Percentiles rank a stretch among this genome's conserved stretches.
Conservation (phyloP, 768 basidiomycete genomes). For the Auriscalpium microsporum region DNA sequence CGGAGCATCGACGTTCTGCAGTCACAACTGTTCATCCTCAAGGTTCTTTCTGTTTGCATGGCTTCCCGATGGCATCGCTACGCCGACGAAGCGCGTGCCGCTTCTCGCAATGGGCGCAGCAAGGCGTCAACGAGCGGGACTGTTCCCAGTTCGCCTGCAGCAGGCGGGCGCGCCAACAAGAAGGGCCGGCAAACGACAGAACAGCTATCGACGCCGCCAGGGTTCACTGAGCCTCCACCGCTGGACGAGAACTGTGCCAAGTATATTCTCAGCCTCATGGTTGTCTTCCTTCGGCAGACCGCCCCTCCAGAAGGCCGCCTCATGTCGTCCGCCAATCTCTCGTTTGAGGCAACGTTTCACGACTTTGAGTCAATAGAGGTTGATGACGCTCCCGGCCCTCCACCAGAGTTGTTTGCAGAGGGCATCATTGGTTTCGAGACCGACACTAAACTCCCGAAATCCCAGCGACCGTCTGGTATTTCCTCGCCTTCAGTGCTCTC, state of each 20-base stretch:
- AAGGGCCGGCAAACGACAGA: slow-evolving; percentile 35
- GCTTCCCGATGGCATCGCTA: slow-evolving; percentile 64
- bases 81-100: slow-evolving; percentile 31
- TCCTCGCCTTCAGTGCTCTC: slow-evolving; percentile 12
- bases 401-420: slow-evolving; percentile 11
- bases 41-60: slow-evolving; percentile 71
- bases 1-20: slow-evolving; percentile 67
- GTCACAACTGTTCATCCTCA: slow-evolving; percentile 79
- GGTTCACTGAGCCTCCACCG: slow-evolving; percentile 58
- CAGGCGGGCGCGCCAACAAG: slow-evolving; percentile 18
- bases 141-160: slow-evolving; percentile 25
- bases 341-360: slow-evolving; percentile 56
- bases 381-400: slow-evolving; percentile 18
- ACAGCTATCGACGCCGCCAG: slow-evolving; percentile 30
- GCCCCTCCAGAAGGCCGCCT: slow-evolving; percentile 44
- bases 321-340: slow-evolving; percentile 53
- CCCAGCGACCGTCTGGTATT: neutral
- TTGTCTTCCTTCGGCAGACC: slow-evolving; percentile 72
- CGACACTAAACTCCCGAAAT: neutral
- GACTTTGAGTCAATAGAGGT: slow-evolving; percentile 60
- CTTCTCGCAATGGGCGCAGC: slow-evolving; percentile 34
- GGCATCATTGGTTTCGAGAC: slow-evolving; percentile 1
- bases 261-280: slow-evolving; percentile 76
- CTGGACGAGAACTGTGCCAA: slow-evolving; percentile 77
- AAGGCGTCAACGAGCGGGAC: slow-evolving; percentile 27